A percentile compares a stretch with the other conserved stretches of the same genome.
These are phyloP conservation scores for Crithidia brevicula DNA, from an alignment of 208 protist genomes.

Conservation along the genomic window DNA sequence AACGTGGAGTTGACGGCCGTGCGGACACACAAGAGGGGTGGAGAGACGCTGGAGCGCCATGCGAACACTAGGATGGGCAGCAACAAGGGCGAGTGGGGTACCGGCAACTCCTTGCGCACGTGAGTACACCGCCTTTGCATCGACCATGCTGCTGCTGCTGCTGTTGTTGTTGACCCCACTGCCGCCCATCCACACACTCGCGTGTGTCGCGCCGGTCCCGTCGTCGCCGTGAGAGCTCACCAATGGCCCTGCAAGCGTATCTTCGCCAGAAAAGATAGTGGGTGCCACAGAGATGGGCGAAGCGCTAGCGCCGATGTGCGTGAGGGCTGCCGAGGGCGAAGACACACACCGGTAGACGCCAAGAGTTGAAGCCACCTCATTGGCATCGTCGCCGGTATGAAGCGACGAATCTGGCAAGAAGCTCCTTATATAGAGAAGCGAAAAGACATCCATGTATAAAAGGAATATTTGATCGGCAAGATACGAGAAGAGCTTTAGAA, in stretches of 20 bases:
- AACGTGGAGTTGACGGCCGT: background rate
- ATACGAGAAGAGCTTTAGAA: too few species aligned
- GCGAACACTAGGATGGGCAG: background rate
- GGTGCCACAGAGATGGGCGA: too few species aligned
- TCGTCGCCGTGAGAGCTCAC: too few species aligned
- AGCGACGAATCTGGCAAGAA: background rate
- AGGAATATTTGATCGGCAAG: too few species aligned
- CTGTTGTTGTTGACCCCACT: background rate
- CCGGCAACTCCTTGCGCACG: background rate
- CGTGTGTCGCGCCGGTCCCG: too few species aligned
- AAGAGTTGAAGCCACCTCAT: too few species aligned
- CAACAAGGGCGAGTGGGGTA: background rate
- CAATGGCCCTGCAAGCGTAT: too few species aligned
- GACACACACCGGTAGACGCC: background rate
- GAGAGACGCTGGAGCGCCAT: background rate
- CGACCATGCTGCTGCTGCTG: background rate
- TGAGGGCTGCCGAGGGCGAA: background rate
- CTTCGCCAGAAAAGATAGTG: too few species aligned
- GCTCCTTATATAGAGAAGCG: slow-evolving; percentile 3
- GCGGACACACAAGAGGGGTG: background rate
- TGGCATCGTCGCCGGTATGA: background rate
- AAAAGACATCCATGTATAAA: slow-evolving; percentile 10
- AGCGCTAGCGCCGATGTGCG: too few species aligned
- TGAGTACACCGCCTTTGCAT: background rate
- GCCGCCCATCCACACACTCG: too few species aligned